These are phyloP conservation scores for Aphanomyces cochlioides DNA, from an alignment of 352 stramenopile species.

Conservation along the genomic window DNA sequence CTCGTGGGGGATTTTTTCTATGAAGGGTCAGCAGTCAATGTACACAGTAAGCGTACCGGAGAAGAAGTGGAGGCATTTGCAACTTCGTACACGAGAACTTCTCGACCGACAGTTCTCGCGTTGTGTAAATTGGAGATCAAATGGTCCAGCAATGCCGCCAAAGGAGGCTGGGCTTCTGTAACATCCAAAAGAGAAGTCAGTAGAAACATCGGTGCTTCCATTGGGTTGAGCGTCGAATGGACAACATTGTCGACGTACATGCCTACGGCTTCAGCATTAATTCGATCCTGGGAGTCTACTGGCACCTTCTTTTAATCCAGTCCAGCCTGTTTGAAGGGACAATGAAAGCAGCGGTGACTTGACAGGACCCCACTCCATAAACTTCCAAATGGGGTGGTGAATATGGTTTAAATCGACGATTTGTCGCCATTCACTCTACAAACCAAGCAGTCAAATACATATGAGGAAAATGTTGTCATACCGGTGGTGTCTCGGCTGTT, in stretches of 20 bases:
- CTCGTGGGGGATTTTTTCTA: conserved; percentile 14
- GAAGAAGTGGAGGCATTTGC: conserved; percentile 17
- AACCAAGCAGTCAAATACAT: not conserved
- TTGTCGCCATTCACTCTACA: conserved; percentile 8
- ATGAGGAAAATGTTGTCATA: not conserved
- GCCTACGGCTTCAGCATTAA: not conserved
- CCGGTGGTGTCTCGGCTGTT: not conserved
- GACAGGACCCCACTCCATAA: conserved; percentile 13
- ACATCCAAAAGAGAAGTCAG: not conserved
- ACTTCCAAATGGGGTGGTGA: conserved; percentile 16
- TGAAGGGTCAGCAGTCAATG: not conserved
- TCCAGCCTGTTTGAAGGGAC: conserved; percentile 61
- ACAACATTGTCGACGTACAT: conserved; percentile 79
- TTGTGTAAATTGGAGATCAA: conserved; percentile 62
- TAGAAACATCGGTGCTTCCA: conserved; percentile 40
- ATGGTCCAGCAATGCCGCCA: conserved; percentile 15
- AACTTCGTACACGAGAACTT: conserved; percentile 70
- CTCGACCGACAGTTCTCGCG: conserved; percentile 56
- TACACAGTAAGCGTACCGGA: not conserved
- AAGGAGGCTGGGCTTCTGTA: conserved; percentile 37
- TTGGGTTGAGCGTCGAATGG: conserved; percentile 69
- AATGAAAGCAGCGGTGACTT: conserved; percentile 50
- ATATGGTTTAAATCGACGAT: conserved; percentile 5
- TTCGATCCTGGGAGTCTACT: no score
- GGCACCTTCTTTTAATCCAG: conserved; percentile 68